Conservation (phyloP, 768 basidiomycete species). For the Albatrellus ellisii region DNA sequence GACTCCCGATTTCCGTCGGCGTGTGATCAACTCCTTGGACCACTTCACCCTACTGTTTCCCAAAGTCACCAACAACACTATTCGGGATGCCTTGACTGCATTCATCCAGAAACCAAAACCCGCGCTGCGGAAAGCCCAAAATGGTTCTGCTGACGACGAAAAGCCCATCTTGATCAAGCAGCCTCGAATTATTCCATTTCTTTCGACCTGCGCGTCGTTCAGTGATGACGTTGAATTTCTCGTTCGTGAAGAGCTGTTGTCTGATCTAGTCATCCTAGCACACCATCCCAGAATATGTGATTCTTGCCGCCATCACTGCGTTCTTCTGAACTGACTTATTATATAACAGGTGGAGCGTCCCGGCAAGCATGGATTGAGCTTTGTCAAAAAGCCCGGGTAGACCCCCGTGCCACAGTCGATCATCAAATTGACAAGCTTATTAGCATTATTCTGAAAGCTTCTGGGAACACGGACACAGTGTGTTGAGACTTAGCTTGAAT, state of each 20-base stretch:
- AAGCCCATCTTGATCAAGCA: slow-evolving; percentile 36
- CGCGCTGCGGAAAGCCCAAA: slow-evolving; percentile 16
- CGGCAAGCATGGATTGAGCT: slow-evolving; percentile 71
- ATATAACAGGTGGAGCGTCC: slow-evolving; percentile 28
- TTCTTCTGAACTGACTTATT: neutral
- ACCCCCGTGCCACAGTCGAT: slow-evolving; percentile 51
- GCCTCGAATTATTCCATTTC: slow-evolving; percentile 34
- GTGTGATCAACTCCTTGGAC: slow-evolving; percentile 30
- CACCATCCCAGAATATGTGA: slow-evolving; percentile 60
- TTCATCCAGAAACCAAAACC: slow-evolving; percentile 30
- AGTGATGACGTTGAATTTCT: slow-evolving; percentile 27
- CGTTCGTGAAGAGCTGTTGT: slow-evolving; percentile 32
- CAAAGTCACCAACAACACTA: slow-evolving; percentile 32
- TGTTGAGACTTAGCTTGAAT: neutral
- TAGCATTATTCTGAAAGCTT: slow-evolving; percentile 3
- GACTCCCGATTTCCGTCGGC: slow-evolving; percentile 39
- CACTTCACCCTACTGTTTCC: slow-evolving; percentile 28
- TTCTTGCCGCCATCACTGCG: slow-evolving; percentile 16
- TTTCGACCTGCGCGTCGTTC: slow-evolving; percentile 39
- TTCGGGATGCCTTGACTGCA: slow-evolving; percentile 45
- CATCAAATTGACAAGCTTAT: slow-evolving; percentile 37
- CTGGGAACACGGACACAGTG: neutral
- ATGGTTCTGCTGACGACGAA: slow-evolving; percentile 23
- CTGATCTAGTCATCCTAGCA: slow-evolving; percentile 48
- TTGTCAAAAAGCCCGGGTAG: slow-evolving; percentile 52